Percentiles rank a stretch among this genome's conserved stretches.
Evolutionary conservation across 169 alveolate genomes (phyloP).

Genomic region (Babesia divergens): DNA sequence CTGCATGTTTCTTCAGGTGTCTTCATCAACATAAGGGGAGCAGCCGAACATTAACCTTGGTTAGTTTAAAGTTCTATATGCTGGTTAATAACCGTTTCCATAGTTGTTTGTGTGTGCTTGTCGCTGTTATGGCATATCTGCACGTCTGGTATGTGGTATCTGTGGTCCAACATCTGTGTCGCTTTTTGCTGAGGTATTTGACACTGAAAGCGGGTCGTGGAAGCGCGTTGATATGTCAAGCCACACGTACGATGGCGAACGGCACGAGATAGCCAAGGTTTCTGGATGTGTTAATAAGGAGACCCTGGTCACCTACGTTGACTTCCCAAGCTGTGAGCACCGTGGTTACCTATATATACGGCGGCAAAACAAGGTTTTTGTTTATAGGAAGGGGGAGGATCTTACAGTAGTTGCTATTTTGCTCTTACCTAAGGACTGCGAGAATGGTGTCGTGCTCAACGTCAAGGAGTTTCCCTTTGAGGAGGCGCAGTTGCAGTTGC

Average conservation of each 20-base stretch:
- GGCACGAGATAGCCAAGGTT: neutral
- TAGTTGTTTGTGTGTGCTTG: conserved; percentile 59
- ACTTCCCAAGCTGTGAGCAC: neutral
- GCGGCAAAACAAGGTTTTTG: conserved; percentile 44
- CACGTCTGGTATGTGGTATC: conserved; percentile 16
- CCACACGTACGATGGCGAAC: conserved; percentile 8
- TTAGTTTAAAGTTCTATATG: neutral
- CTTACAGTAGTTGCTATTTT: conserved; percentile 17
- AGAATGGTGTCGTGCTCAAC: conserved; percentile 5
- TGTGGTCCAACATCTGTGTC: neutral
- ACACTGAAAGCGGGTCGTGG: conserved; percentile 37
- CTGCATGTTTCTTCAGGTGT: neutral
- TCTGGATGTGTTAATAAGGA: conserved; percentile 1
- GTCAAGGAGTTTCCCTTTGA: conserved; percentile 48
- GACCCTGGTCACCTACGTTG: neutral
- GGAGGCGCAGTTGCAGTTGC: conserved; percentile 9
- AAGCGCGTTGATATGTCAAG: conserved; percentile 36
- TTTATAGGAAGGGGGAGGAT: conserved; percentile 3
- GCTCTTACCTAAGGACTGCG: conserved; percentile 4
- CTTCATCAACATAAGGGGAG: conserved; percentile 30
- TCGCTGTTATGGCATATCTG: conserved; percentile 24
- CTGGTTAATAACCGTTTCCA: neutral
- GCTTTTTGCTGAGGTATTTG: conserved; percentile 38
- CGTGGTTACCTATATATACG: conserved; percentile 22
- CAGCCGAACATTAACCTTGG: conserved; percentile 34